Conservation (phyloP, 1,139 yeast genomes). For the Hansenula lynferdii region DNA sequence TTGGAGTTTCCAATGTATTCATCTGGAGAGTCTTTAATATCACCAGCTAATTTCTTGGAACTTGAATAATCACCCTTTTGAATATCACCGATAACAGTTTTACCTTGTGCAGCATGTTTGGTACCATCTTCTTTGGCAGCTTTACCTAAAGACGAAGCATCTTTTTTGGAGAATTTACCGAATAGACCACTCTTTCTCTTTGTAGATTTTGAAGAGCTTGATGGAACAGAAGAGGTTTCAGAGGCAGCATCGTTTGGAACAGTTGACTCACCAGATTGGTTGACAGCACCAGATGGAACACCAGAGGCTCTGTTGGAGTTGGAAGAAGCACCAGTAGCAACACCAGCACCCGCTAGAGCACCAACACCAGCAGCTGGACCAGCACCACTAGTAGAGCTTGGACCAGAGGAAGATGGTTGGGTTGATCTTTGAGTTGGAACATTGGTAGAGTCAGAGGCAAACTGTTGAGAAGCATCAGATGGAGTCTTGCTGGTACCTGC, state of each 20-base stretch:
- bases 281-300: neutral
- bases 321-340: neutral
- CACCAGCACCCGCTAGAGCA: neutral
- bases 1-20: constrained; percentile 15
- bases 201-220: neutral
- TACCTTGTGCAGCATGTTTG: constrained; percentile 19
- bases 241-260: constrained; percentile 1
- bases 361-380: neutral
- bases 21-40: constrained; percentile 16
- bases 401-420: neutral
- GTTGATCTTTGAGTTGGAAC: neutral
- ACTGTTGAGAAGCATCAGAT: neutral
- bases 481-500: neutral
- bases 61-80: constrained; percentile 20
- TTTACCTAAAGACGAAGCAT: constrained; percentile 6
- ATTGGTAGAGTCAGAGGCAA: too few relatives aligned
- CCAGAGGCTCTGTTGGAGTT: neutral
- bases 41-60: constrained; percentile 13
- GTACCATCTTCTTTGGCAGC: constrained; percentile 14
- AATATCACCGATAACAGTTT: constrained; percentile 23
- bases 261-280: neutral
- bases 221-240: constrained; percentile 2
- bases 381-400: neutral
- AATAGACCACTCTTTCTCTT: neutral
- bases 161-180: constrained; percentile 8